Percentiles rank a stretch among this genome's conserved stretches.
phyloP scores from a whole-genome alignment of 331 rosid genomes.

The Erythrophleum ivorense region DNA sequence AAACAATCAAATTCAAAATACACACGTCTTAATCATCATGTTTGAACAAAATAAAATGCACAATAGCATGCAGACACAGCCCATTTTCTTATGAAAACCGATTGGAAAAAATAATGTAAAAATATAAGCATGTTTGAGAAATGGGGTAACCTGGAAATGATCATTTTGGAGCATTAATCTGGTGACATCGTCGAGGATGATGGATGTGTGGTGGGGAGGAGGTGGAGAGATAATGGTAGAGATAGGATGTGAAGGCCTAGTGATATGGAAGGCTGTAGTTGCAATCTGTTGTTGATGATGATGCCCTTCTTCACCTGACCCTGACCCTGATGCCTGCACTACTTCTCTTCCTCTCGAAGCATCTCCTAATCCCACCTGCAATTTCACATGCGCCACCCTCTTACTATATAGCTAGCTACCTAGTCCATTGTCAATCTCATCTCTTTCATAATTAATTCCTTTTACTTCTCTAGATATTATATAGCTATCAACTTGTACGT shows the following conservation, averaged over 20 bases:
- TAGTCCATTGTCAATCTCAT: constrained; percentile 44
- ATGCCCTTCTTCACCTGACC: constrained; percentile 59
- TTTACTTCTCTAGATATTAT: background rate
- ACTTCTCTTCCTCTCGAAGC: constrained; percentile 69
- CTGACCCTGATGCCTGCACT: constrained; percentile 55
- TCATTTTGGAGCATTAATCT: constrained; percentile 75
- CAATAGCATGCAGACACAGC: constrained; percentile 35
- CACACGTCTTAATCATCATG: constrained; percentile 54
- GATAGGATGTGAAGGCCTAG: constrained; percentile 74
- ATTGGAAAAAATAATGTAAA: background rate
- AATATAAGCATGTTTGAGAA: background rate
- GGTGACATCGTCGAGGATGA: constrained; percentile 80
- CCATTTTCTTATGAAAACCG: background rate
- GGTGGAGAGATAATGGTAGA: constrained; percentile 80
- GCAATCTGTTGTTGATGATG: constrained; percentile 54
- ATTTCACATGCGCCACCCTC: background rate
- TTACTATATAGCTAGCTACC: constrained; percentile 1
- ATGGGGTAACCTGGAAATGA: constrained; percentile 65
- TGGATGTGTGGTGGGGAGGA: constrained; percentile 83
- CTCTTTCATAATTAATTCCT: background rate
- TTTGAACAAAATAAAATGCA: constrained; percentile 45
- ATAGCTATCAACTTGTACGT: constrained; percentile 4
- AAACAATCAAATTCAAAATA: constrained; percentile 24
- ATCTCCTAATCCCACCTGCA: constrained; percentile 90
- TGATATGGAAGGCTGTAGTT: constrained; percentile 68